Evolutionary conservation across 2,329 filamentous ascomycete species (phyloP).

Genomic region (Hymenoscyphus repandus): DNA sequence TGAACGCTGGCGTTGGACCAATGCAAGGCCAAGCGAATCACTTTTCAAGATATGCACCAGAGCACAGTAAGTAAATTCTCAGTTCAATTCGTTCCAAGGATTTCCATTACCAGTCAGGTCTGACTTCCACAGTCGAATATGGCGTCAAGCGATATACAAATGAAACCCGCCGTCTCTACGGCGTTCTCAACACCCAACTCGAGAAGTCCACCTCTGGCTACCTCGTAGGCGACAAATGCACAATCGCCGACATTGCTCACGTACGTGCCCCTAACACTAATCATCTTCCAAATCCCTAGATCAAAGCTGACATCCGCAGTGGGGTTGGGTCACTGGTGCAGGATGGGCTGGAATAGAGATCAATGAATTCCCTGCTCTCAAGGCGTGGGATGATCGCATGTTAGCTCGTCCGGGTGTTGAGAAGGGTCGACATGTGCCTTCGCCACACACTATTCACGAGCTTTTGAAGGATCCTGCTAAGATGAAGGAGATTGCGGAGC

Average conservation of each 20-base stretch:
- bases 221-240: slow-evolving; percentile 62
- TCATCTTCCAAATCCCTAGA: not conserved
- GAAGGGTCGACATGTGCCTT: slow-evolving; percentile 70
- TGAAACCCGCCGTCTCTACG: slow-evolving; percentile 78
- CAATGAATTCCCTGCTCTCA: slow-evolving; percentile 67
- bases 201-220: slow-evolving; percentile 49
- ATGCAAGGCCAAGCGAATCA: slow-evolving; percentile 86
- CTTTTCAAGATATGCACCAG: slow-evolving; percentile 76
- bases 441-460: slow-evolving; percentile 55
- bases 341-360: slow-evolving; percentile 58
- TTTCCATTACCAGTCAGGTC: not conserved
- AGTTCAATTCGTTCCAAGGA: too few relatives aligned
- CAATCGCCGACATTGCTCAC: slow-evolving; percentile 73
- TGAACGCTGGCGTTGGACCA: slow-evolving; percentile 75
- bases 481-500: slow-evolving; percentile 51
- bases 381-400: slow-evolving; percentile 72
- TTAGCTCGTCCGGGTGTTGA: slow-evolving; percentile 65
- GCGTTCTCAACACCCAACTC: slow-evolving; percentile 70
- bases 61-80: slow-evolving; percentile 44
- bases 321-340: slow-evolving; percentile 22
- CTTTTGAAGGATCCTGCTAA: slow-evolving; percentile 41
- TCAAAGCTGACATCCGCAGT: not conserved
- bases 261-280: not conserved
- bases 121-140: slow-evolving; percentile 52
- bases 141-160: slow-evolving; percentile 77